phyloP scores from a whole-genome alignment of 192 early-diverging fungal species.

The Dissophora globulifera region DNA sequence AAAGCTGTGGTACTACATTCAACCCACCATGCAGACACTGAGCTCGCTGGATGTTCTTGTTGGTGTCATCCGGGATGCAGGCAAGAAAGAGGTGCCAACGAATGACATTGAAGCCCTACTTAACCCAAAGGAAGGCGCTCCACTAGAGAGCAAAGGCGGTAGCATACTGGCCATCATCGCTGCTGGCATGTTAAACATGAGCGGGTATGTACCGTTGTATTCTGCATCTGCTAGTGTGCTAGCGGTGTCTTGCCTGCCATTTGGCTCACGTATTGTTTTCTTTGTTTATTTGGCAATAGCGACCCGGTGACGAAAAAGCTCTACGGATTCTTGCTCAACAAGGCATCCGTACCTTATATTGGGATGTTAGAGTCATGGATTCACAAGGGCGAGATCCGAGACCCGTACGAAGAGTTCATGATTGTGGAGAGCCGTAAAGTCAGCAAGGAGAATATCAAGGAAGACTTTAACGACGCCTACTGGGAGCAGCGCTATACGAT shows the following conservation, averaged over 20 bases:
- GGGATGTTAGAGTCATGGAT: conserved; percentile 90
- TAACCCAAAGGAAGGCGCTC: conserved; percentile 57
- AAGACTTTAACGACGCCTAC: conserved; percentile 86
- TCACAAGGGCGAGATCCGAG: conserved; percentile 86
- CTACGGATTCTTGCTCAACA: conserved; percentile 81
- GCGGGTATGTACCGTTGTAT: conserved; percentile 79
- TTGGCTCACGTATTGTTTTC: too few relatives aligned
- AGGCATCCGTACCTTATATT: conserved; percentile 85
- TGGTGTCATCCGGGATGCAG: conserved; percentile 49
- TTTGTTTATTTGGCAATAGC: conserved; percentile 54
- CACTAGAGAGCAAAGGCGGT: conserved; percentile 76
- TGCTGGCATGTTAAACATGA: conserved; percentile 70
- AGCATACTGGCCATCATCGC: conserved; percentile 81
- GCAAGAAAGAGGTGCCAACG: conserved; percentile 31
- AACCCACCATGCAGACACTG: conserved; percentile 76
- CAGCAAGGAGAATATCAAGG: conserved; percentile 67
- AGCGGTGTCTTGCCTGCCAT: too few relatives aligned
- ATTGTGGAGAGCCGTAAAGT: conserved; percentile 75
- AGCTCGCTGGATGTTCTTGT: conserved; percentile 58
- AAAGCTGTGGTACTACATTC: conserved; percentile 90
- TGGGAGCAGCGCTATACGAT: conserved; percentile 86
- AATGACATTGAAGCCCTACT: conserved; percentile 59
- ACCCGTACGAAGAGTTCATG: conserved; percentile 94
- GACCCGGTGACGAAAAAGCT: conserved; percentile 79
- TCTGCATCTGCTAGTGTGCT: too few relatives aligned